Base-by-base conservation (phyloP, 2,329 filamentous ascomycete species). In the Aspergillus sp. region DNA sequence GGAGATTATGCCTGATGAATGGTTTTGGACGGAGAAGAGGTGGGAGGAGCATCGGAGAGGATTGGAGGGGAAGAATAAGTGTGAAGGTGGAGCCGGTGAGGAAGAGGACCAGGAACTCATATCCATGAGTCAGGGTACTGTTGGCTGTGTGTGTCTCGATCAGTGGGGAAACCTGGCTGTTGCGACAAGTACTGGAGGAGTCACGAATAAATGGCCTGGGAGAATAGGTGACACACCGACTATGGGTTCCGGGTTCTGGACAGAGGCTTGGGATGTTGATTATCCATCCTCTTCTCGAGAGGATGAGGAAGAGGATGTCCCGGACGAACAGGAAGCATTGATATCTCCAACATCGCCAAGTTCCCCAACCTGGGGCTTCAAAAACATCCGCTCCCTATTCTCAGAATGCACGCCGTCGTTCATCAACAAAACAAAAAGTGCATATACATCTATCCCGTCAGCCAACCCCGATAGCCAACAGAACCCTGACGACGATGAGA, bases 171-270 rank as follows among this genome's bases (percentile, higher is more conserved):
- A 85, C 3, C 67, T 94, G 3, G 90, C 86, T 46, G 76, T 75
- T 41, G 81, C 81, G 3, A 84, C 81, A 0, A 81, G 77, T 32
- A 84, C 80, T 0, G 90, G 90, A 4, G 90, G 90, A 0, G 65
- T 95, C 66, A 95, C 90, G 19, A 95, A 95, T 65, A 95, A 95
- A 72, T 70, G 91, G 47, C 86, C 87, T 0, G 90, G 89, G 0
- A 76, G 90, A 17, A 84, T 95, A 53, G 90, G 90, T 0, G 90
- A 95, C 63, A 95, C 90, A 9, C 89, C 90, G 0, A 85, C 85
- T 0, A 72, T 90, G 0, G 90, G 90, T 0, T 86, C 89, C 1
- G 90, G 90, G 0, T 95, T 90, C 66, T 95, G 89, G 88, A 88
- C 90, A 0, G 90, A 94, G 63, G 81, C 90, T 56, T 95, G 88